Percentiles rank a stretch among this genome's conserved stretches.
These are phyloP conservation scores for Colletotrichum neosansevieriae DNA, from an alignment of 2,329 filamentous ascomycete species.

Conservation along the genomic window DNA sequence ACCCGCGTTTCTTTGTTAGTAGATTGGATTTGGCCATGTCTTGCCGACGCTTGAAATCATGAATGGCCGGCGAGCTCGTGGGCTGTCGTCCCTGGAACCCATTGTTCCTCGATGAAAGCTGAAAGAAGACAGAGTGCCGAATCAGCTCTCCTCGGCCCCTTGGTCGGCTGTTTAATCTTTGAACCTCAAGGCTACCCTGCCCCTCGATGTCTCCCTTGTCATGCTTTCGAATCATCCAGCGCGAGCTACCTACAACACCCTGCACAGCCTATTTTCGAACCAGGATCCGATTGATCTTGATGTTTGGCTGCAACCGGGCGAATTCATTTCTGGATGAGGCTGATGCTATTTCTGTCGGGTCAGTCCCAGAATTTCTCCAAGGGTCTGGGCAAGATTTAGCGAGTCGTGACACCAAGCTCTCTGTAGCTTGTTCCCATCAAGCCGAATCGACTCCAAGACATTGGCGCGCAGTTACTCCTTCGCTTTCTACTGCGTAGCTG, in stretches of 20 bases:
- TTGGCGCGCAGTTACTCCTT: background rate
- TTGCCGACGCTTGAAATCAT: background rate
- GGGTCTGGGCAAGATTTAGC: background rate
- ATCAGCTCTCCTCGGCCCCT: background rate
- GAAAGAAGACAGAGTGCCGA: background rate
- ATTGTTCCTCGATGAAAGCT: background rate
- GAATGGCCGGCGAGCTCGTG: background rate
- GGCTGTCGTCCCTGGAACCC: background rate
- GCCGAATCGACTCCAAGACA: background rate
- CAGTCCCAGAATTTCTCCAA: constrained; percentile 21
- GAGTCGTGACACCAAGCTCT: background rate
- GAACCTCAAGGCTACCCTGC: too few species aligned
- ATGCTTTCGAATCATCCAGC: too few species aligned
- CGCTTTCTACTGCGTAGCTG: too few species aligned
- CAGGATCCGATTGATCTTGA: too few species aligned
- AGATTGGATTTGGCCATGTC: background rate
- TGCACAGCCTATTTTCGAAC: too few species aligned
- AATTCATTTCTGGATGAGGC: background rate
- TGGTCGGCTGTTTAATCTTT: too few species aligned
- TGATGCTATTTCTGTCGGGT: constrained; percentile 9
- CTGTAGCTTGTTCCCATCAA: background rate
- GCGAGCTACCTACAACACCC: too few species aligned
- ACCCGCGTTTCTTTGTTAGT: background rate
- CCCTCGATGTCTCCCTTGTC: too few species aligned
- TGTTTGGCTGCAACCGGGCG: background rate